Evolutionary conservation across 257 asterid genomes (phyloP).

Genomic region (Henckelia pumila): DNA sequence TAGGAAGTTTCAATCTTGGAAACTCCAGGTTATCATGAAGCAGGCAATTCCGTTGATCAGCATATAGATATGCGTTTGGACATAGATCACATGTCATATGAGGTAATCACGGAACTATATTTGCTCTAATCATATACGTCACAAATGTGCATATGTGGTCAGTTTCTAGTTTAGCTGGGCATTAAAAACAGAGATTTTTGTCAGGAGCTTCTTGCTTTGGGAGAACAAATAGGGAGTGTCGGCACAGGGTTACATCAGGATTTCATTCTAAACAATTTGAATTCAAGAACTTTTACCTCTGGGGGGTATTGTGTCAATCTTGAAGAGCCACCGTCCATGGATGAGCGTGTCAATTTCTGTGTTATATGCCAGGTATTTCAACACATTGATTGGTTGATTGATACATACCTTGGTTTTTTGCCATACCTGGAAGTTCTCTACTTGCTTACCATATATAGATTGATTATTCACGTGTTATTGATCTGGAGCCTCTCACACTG

Average conservation of each 20-base stretch:
- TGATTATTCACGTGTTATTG: neutral
- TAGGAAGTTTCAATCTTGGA: slow-evolving; percentile 69
- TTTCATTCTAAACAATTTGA: slow-evolving; percentile 44
- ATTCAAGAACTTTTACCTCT: slow-evolving; percentile 44
- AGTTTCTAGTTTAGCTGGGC: neutral
- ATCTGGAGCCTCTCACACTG: neutral
- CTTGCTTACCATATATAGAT: neutral
- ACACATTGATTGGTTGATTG: neutral
- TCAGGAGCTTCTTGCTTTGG: neutral
- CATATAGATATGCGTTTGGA: slow-evolving; percentile 60
- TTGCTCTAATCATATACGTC: neutral
- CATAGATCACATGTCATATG: slow-evolving; percentile 43
- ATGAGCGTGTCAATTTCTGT: slow-evolving; percentile 56
- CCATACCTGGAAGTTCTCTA: neutral
- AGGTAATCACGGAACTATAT: neutral
- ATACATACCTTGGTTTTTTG: neutral
- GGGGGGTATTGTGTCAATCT: slow-evolving; percentile 30
- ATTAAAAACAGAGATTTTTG: neutral
- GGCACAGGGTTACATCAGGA: slow-evolving; percentile 68
- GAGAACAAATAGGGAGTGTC: slow-evolving; percentile 58
- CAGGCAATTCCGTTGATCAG: slow-evolving; percentile 55
- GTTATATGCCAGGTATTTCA: slow-evolving; percentile 72
- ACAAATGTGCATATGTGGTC: neutral
- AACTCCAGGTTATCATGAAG: slow-evolving; percentile 57
- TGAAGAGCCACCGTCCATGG: slow-evolving; percentile 30